Evolutionary conservation across 495 filamentous ascomycete genomes (phyloP).

Genomic region (Antarctomyces pellizariae): DNA sequence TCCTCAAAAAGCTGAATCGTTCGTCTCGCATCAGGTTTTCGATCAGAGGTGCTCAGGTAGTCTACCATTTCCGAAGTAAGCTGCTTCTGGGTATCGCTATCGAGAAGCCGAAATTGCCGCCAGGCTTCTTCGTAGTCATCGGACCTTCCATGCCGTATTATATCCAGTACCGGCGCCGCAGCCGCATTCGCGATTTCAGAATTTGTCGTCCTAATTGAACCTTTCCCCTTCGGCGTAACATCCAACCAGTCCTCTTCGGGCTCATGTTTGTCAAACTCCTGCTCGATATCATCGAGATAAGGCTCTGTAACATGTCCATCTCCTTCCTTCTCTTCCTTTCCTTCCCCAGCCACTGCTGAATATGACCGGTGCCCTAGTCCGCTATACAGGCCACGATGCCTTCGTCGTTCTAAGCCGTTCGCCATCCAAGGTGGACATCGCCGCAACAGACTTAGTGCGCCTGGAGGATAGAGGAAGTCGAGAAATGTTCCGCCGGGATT

Average conservation of each 20-base stretch:
- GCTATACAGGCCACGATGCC: slow-evolving; percentile 7
- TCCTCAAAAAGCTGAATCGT: slow-evolving; percentile 19
- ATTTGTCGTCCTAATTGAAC: too few relatives aligned
- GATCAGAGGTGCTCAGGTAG: slow-evolving; percentile 17
- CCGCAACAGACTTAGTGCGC: slow-evolving; percentile 24
- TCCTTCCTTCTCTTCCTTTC: not conserved
- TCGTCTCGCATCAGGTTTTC: slow-evolving; percentile 15
- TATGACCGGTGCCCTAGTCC: slow-evolving; percentile 13
- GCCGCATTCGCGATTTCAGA: not conserved
- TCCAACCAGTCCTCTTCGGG: not conserved
- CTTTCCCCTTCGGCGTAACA: not conserved
- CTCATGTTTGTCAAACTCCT: too few relatives aligned
- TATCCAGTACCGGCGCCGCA: slow-evolving; percentile 1
- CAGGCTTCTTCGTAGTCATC: slow-evolving; percentile 12
- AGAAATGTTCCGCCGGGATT: slow-evolving; percentile 23
- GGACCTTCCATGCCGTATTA: slow-evolving; percentile 1
- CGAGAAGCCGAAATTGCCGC: slow-evolving; percentile 12
- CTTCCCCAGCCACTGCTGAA: slow-evolving; percentile 11
- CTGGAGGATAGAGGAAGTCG: slow-evolving; percentile 39
- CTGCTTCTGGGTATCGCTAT: slow-evolving; percentile 3
- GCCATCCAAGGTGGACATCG: slow-evolving; percentile 9
- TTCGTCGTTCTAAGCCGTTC: slow-evolving; percentile 8
- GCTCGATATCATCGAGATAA: not conserved
- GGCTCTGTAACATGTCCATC: not conserved
- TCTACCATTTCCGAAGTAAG: slow-evolving; percentile 7